Evolutionary conservation across 202 grass and related monocot species (phyloP).

Genomic region (Eragrostis tef): DNA sequence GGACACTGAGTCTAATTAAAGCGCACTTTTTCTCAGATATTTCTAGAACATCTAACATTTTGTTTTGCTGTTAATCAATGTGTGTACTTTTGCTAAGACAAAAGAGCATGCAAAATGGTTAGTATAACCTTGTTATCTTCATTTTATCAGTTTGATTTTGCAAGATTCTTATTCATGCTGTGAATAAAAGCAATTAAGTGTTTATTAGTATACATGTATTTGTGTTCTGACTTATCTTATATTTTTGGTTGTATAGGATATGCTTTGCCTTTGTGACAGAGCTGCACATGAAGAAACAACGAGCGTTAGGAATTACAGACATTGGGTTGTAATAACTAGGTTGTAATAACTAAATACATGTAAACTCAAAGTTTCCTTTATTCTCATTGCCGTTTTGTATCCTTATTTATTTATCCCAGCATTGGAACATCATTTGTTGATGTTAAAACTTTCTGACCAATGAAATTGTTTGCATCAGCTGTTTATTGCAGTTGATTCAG

Average conservation of each 20-base stretch:
- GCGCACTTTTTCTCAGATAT: slow-evolving; percentile 10
- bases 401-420: neutral
- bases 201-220: slow-evolving; percentile 10
- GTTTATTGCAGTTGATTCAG: no score
- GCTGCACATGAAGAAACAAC: slow-evolving; percentile 47
- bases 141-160: slow-evolving; percentile 15
- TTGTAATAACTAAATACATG: slow-evolving; percentile 19
- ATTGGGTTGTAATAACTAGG: slow-evolving; percentile 29
- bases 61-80: slow-evolving; percentile 32
- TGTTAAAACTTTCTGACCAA: neutral
- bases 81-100: slow-evolving; percentile 25
- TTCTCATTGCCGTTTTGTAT: slow-evolving; percentile 3
- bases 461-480: neutral
- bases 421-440: slow-evolving; percentile 14
- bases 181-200: neutral
- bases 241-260: slow-evolving; percentile 62
- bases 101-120: slow-evolving; percentile 33
- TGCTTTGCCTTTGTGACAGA: slow-evolving; percentile 72
- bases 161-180: neutral
- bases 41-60: slow-evolving; percentile 24
- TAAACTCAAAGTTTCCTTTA: slow-evolving; percentile 8
- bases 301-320: slow-evolving; percentile 46
- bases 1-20: neutral
- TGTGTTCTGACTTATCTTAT: slow-evolving; percentile 46
- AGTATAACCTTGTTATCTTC: slow-evolving; percentile 29